phyloP scores from a whole-genome alignment of 2,329 filamentous ascomycete species.

The Pestalotiopsis sp. region DNA sequence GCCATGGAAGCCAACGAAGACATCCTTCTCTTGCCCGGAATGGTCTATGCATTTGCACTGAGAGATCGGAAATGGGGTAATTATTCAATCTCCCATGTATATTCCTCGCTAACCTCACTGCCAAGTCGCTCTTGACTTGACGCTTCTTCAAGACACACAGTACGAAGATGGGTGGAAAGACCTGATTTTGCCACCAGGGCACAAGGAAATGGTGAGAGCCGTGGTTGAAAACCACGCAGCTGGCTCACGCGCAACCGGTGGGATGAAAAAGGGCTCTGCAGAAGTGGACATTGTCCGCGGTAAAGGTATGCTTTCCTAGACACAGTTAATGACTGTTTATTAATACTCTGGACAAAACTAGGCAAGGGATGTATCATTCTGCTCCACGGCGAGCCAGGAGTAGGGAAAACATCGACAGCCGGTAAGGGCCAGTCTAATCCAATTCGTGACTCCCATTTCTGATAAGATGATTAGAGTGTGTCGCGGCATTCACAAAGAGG shows the following conservation, averaged over 20 bases:
- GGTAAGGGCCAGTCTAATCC: neutral
- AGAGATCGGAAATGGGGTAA: slow-evolving; percentile 31
- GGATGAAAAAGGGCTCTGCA: neutral
- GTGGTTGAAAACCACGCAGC: slow-evolving; percentile 29
- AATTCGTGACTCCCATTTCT: neutral
- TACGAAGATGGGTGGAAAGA: slow-evolving; percentile 25
- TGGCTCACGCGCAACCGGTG: slow-evolving; percentile 12
- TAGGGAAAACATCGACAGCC: slow-evolving; percentile 18
- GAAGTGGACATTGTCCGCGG: slow-evolving; percentile 31
- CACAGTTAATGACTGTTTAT: slow-evolving; percentile 12
- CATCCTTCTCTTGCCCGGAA: slow-evolving; percentile 23
- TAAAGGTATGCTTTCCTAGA: slow-evolving; percentile 24
- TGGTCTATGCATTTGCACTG: slow-evolving; percentile 27
- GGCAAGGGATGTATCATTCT: slow-evolving; percentile 35
- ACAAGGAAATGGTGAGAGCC: slow-evolving; percentile 30
- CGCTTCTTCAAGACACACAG: slow-evolving; percentile 8
- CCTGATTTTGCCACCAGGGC: slow-evolving; percentile 29
- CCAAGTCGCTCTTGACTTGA: slow-evolving; percentile 20
- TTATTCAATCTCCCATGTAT: neutral
- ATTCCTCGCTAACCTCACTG: neutral
- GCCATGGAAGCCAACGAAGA: slow-evolving; percentile 20
- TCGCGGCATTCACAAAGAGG: slow-evolving; percentile 11
- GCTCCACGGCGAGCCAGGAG: slow-evolving; percentile 28
- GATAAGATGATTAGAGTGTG: slow-evolving; percentile 8
- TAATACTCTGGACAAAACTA: slow-evolving; percentile 14